Evolutionary conservation across 805 yeast genomes (phyloP).

Genomic region (Candida sphagnicola): DNA sequence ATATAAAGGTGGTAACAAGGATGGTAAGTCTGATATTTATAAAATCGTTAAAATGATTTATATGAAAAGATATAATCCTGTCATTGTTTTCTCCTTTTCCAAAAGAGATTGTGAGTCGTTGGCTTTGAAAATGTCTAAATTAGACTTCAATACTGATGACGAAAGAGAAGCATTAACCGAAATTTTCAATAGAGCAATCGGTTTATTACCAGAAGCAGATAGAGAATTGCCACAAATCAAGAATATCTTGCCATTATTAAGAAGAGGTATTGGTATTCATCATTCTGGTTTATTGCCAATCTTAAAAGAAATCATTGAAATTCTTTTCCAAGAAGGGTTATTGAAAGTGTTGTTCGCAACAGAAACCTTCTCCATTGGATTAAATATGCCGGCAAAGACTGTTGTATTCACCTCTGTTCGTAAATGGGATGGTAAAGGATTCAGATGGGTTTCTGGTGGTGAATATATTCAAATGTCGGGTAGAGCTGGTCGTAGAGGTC

Average conservation of each 20-base stretch:
- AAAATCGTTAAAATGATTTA: slow-evolving; percentile 98
- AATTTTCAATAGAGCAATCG: slow-evolving; percentile 87
- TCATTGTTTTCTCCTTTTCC: slow-evolving; percentile 96
- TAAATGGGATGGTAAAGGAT: slow-evolving; percentile 96
- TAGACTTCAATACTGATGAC: slow-evolving; percentile 90
- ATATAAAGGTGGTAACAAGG: slow-evolving; percentile 81
- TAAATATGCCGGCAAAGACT: slow-evolving; percentile 99
- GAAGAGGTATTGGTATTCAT: slow-evolving; percentile 97
- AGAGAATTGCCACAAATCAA: slow-evolving; percentile 92
- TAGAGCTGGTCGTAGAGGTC: slow-evolving; percentile 99
- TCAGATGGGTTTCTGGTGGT: slow-evolving; percentile 99
- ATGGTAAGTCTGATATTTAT: slow-evolving; percentile 79
- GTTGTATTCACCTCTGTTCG: slow-evolving; percentile 97
- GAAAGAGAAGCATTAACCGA: slow-evolving; percentile 89
- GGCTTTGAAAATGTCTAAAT: slow-evolving; percentile 92
- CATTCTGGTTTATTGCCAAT: slow-evolving; percentile 96
- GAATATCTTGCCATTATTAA: slow-evolving; percentile 80
- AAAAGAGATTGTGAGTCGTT: slow-evolving; percentile 94
- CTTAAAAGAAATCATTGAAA: slow-evolving; percentile 90
- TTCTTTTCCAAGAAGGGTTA: slow-evolving; percentile 94
- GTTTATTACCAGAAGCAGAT: slow-evolving; percentile 83
- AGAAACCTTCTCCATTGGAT: slow-evolving; percentile 96
- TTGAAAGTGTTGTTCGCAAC: slow-evolving; percentile 94
- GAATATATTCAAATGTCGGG: slow-evolving; percentile 99
- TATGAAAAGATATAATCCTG: slow-evolving; percentile 95